Conservation (phyloP, 805 yeast species). For the Metschnikowia cubensis region DNA sequence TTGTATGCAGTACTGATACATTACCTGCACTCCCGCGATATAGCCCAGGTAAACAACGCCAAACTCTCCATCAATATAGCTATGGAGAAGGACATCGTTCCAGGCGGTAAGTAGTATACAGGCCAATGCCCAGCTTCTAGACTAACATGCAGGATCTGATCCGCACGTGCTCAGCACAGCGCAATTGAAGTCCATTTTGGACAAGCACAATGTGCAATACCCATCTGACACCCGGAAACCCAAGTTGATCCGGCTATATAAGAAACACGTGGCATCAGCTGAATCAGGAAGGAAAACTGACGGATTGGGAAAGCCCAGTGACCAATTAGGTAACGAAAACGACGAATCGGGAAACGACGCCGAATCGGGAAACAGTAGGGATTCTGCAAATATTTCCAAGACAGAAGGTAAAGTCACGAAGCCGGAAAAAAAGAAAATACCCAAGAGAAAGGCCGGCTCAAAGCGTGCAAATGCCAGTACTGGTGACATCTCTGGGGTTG, state of each 20-base stretch:
- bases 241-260: conserved; percentile 34
- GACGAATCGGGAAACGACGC: not conserved
- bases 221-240: conserved; percentile 66
- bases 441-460: not conserved
- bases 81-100: conserved; percentile 1
- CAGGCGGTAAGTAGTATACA: conserved; percentile 3
- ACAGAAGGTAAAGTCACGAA: not conserved
- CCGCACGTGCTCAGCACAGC: conserved; percentile 63
- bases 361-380: too few relatives aligned
- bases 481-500: not conserved
- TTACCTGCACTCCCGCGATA: not conserved
- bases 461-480: too few relatives aligned
- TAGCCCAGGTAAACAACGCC: not conserved
- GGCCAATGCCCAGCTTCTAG: not conserved
- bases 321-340: not conserved
- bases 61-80: too few relatives aligned
- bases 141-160: conserved; percentile 16
- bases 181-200: conserved; percentile 62
- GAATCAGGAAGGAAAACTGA: not conserved
- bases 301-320: too few relatives aligned
- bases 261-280: not conserved
- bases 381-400: too few relatives aligned
- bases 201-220: conserved; percentile 57
- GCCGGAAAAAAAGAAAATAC: not conserved
- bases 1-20: not conserved